Evolutionary conservation across 2,329 filamentous ascomycete species (phyloP).

Genomic region (Diaporthe sp.): DNA sequence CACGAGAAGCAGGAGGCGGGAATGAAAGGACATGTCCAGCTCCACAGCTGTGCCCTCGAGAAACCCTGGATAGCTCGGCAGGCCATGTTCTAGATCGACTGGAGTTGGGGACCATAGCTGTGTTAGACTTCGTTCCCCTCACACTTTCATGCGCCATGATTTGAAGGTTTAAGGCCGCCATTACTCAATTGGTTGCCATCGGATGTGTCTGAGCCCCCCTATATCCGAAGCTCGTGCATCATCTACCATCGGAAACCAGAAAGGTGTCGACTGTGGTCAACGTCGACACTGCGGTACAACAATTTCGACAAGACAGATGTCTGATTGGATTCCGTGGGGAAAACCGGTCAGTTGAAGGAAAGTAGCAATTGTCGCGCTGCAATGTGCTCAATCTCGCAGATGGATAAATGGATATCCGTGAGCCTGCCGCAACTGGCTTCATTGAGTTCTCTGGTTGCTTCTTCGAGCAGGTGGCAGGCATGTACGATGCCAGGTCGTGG

Average conservation of each 20-base stretch:
- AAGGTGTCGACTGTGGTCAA: neutral
- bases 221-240: conserved; percentile 24
- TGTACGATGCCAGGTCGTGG: neutral
- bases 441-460: neutral
- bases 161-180: conserved; percentile 8
- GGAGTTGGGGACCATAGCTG: neutral
- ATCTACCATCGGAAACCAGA: too few species aligned
- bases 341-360: neutral
- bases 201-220: neutral
- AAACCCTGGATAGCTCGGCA: neutral
- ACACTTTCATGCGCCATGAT: conserved; percentile 15
- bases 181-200: conserved; percentile 26
- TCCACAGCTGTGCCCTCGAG: neutral
- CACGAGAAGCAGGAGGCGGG: neutral
- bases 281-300: neutral
- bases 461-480: neutral
- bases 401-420: too few species aligned
- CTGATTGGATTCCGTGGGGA: neutral
- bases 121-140: conserved; percentile 29
- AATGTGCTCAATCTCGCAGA: neutral
- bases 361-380: neutral
- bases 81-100: conserved; percentile 18
- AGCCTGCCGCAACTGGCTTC: neutral
- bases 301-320: too few species aligned
- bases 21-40: neutral